A percentile compares a stretch with the other conserved stretches of the same genome.
phyloP scores from a whole-genome alignment of 2,329 filamentous ascomycete genomes.

The Dothistroma pini region DNA sequence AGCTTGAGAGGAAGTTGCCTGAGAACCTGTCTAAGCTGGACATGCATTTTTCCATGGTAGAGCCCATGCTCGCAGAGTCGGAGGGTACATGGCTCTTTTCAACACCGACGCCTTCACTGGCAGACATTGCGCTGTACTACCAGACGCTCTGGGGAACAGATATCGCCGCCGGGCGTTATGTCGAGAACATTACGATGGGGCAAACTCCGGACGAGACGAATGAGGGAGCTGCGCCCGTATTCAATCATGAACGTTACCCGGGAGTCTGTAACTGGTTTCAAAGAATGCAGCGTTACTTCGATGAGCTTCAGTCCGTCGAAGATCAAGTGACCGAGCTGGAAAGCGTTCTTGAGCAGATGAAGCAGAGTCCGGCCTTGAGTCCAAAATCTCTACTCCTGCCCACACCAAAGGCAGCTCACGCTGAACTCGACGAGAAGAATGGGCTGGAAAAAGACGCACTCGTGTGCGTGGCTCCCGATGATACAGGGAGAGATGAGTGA shows the following conservation, averaged over 20 bases:
- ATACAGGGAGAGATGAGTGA: slow-evolving; percentile 38
- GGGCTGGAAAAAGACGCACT: slow-evolving; percentile 32
- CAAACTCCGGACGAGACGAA: slow-evolving; percentile 30
- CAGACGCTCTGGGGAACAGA: slow-evolving; percentile 40
- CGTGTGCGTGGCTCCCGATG: slow-evolving; percentile 39
- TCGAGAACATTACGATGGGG: slow-evolving; percentile 38
- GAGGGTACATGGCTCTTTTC: slow-evolving; percentile 37
- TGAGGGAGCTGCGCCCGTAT: slow-evolving; percentile 30
- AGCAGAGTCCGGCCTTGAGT: slow-evolving; percentile 23
- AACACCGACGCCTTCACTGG: slow-evolving; percentile 34
- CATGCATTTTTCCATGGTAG: slow-evolving; percentile 37
- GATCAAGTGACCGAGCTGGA: slow-evolving; percentile 20
- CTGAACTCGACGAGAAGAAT: slow-evolving; percentile 30
- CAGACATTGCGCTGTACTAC: slow-evolving; percentile 39
- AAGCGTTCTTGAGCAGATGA: slow-evolving; percentile 29
- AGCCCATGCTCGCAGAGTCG: slow-evolving; percentile 33
- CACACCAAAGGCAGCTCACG: slow-evolving; percentile 27
- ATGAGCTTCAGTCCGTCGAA: slow-evolving; percentile 31
- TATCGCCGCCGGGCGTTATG: slow-evolving; percentile 36
- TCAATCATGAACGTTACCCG: slow-evolving; percentile 39
- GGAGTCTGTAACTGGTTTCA: slow-evolving; percentile 37
- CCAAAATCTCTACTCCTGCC: slow-evolving; percentile 31
- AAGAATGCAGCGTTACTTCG: slow-evolving; percentile 34
- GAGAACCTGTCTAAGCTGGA: slow-evolving; percentile 39
- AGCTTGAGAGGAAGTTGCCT: slow-evolving; percentile 39